A percentile compares a stretch with the other conserved stretches of the same genome.
Conservation (phyloP, 2,329 filamentous ascomycete species). For the Hypoxylon sp. region DNA sequence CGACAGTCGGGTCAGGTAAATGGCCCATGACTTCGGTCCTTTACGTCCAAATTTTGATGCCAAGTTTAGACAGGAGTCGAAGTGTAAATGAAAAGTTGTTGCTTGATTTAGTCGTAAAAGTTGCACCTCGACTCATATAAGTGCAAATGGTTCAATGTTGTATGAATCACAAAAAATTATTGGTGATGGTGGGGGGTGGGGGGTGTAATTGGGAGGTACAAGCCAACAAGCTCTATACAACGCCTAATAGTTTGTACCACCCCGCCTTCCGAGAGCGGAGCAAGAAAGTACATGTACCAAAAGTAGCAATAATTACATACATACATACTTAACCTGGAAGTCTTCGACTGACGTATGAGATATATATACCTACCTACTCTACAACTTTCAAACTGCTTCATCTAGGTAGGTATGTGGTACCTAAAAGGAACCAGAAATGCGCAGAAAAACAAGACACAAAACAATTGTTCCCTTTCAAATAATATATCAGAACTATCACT, state of each 20-base stretch:
- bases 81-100: neutral
- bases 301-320: too few relatives aligned
- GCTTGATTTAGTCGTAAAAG: neutral
- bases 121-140: neutral
- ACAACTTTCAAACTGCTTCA: too few relatives aligned
- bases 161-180: conserved; percentile 23
- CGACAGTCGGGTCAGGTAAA: conserved; percentile 75
- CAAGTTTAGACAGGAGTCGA: neutral
- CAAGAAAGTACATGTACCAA: conserved; percentile 4
- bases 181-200: conserved; percentile 25
- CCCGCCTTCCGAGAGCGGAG: conserved; percentile 34
- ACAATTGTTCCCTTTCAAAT: neutral
- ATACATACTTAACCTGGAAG: too few relatives aligned
- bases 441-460: neutral
- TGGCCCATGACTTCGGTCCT: conserved; percentile 40
- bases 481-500: neutral
- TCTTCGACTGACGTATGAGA: neutral
- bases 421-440: too few relatives aligned
- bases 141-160: neutral
- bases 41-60: neutral
- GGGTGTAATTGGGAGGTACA: conserved; percentile 23
- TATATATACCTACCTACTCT: too few relatives aligned
- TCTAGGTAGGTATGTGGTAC: too few relatives aligned
- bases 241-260: neutral
- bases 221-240: neutral